A percentile compares a stretch with the other conserved stretches of the same genome.
These are phyloP conservation scores for Venturia carpophila DNA, from an alignment of 2,329 filamentous ascomycete species.

Conservation along the genomic window DNA sequence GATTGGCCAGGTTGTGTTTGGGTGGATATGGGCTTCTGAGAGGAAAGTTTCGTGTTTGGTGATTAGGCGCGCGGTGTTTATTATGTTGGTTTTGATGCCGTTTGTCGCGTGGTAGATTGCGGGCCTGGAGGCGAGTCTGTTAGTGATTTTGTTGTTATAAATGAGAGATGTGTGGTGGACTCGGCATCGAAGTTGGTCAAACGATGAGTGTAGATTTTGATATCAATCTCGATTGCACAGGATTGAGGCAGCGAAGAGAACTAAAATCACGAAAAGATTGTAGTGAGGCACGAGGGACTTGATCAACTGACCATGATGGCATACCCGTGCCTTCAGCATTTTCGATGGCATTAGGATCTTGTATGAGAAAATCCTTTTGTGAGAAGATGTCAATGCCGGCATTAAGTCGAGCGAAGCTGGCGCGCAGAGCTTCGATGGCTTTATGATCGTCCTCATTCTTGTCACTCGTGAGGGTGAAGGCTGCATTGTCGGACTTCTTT, in stretches of 20 bases:
- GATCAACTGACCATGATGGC: not conserved
- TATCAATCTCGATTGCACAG: not conserved
- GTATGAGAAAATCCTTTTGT: not conserved
- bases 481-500: not conserved
- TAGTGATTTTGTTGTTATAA: not conserved
- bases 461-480: not conserved
- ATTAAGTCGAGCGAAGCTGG: not conserved
- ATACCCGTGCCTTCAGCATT: slow-evolving; percentile 1
- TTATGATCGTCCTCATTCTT: not conserved
- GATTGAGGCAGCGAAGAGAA: not conserved
- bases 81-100: not conserved
- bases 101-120: slow-evolving; percentile 12
- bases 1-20: slow-evolving; percentile 14
- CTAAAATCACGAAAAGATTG: no score
- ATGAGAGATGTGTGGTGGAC: not conserved
- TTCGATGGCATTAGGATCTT: not conserved
- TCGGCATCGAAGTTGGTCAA: no score
- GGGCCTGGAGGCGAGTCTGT: not conserved
- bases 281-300: no score
- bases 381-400: not conserved
- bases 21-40: slow-evolving; percentile 6
- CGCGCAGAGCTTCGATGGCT: not conserved
- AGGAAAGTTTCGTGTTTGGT: slow-evolving; percentile 1
- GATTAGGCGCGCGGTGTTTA: not conserved
- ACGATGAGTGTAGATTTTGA: not conserved